Percentiles rank a stretch among this genome's conserved stretches.
phyloP scores from a whole-genome alignment of 768 basidiomycete species.

The Clavaria fumosa region DNA sequence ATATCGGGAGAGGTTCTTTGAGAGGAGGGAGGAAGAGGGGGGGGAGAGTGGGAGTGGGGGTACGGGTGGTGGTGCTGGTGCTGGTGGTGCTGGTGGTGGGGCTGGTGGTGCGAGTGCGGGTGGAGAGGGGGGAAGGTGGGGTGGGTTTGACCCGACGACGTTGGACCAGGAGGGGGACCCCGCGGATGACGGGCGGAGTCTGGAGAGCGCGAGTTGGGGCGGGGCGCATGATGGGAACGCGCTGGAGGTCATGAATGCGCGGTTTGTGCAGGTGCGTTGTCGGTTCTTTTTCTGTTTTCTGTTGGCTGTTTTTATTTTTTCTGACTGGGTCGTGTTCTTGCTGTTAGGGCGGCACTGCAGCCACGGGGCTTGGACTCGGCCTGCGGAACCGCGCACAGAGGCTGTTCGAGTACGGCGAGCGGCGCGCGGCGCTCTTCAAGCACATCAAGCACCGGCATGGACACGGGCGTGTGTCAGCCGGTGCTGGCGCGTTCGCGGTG shows the following conservation, averaged over 20 bases:
- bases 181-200: conserved; percentile 42
- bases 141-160: too few relatives aligned
- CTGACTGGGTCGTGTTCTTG: too few relatives aligned
- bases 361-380: conserved; percentile 34
- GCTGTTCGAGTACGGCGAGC: conserved; percentile 48
- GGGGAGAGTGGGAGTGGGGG: conserved; percentile 12
- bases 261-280: conserved; percentile 44
- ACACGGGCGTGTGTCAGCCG: conserved; percentile 17
- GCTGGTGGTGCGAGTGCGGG: too few relatives aligned
- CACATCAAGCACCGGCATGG: too few relatives aligned
- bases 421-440: conserved; percentile 37
- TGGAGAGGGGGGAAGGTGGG: conserved; percentile 17
- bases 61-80: conserved; percentile 11
- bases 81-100: too few relatives aligned
- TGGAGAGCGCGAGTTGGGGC: conserved; percentile 66
- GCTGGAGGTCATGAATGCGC: conserved; percentile 50
- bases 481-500: conserved; percentile 16
- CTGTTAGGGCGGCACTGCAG: conserved; percentile 41
- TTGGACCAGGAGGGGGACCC: conserved; percentile 17
- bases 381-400: conserved; percentile 51
- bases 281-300: neutral
- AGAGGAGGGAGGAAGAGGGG: conserved; percentile 29
- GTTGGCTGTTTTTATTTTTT: conserved; percentile 1
- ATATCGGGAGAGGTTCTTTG: conserved; percentile 22
- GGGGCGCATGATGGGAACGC: conserved; percentile 65